These are phyloP conservation scores for Amylostereum areolatum DNA, from an alignment of 1,284 basidiomycete species.

Conservation along the genomic window DNA sequence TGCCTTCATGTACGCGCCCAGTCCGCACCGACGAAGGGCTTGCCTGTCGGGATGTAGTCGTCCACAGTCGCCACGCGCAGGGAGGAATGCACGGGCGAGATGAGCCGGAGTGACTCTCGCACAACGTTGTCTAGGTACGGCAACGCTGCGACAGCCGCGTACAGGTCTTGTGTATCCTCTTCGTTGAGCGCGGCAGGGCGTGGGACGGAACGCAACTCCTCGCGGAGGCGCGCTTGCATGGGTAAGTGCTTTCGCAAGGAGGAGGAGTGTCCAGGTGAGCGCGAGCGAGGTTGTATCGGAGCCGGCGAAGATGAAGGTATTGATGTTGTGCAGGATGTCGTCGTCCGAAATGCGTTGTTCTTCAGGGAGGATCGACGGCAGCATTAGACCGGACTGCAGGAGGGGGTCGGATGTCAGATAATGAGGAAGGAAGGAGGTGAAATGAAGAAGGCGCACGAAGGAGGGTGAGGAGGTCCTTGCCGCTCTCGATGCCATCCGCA, in stretches of 20 bases:
- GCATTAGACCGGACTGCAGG: slow-evolving; percentile 66
- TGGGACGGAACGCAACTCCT: slow-evolving; percentile 46
- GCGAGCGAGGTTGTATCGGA: slow-evolving; percentile 79
- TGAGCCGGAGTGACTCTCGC: slow-evolving; percentile 66
- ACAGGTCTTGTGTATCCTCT: slow-evolving; percentile 58
- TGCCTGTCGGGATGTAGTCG: slow-evolving; percentile 66
- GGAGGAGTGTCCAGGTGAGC: slow-evolving; percentile 70
- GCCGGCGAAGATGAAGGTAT: slow-evolving; percentile 84
- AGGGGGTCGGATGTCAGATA: not conserved
- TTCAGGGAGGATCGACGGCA: slow-evolving; percentile 51
- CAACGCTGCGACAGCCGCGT: slow-evolving; percentile 51
- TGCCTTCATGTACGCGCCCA: slow-evolving; percentile 13
- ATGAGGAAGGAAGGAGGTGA: slow-evolving; percentile 1
- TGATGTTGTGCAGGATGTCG: slow-evolving; percentile 77
- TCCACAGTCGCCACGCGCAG: slow-evolving; percentile 69
- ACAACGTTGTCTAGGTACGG: slow-evolving; percentile 73
- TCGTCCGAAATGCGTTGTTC: slow-evolving; percentile 75
- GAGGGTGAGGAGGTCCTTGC: slow-evolving; percentile 58
- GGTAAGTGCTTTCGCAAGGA: slow-evolving; percentile 60
- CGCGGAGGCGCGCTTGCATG: slow-evolving; percentile 58
- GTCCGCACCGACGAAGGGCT: slow-evolving; percentile 44
- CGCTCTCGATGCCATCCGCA: slow-evolving; percentile 44
- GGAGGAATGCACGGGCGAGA: slow-evolving; percentile 78
- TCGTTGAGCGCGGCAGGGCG: slow-evolving; percentile 36
- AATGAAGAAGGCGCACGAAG: slow-evolving; percentile 2